Evolutionary conservation across 2,329 filamentous ascomycete genomes (phyloP).

Genomic region (Lachnellula subtilissima): DNA sequence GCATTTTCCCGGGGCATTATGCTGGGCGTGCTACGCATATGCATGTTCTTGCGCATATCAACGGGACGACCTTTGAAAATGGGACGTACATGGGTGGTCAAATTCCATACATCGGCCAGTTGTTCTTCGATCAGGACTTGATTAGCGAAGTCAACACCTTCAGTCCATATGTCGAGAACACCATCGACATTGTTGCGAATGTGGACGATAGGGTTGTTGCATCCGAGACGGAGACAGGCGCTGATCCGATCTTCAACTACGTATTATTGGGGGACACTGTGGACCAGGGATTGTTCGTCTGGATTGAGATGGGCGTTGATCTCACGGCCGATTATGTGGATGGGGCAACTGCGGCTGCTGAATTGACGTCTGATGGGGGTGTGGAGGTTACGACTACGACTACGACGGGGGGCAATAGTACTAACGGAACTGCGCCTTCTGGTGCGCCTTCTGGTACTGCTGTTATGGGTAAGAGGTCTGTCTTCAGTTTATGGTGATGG

Average conservation of each 20-base stretch:
- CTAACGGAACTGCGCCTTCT: no score
- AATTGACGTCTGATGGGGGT: not conserved
- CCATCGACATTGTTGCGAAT: constrained; percentile 43
- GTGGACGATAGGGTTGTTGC: constrained; percentile 43
- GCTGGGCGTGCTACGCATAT: constrained; percentile 42
- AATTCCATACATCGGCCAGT: constrained; percentile 57
- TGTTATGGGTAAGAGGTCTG: no score
- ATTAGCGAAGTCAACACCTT: constrained; percentile 45
- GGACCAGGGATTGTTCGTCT: constrained; percentile 48
- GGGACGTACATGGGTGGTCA: constrained; percentile 45
- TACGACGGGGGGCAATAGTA: no score
- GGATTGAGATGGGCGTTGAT: constrained; percentile 44
- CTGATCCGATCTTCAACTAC: constrained; percentile 53
- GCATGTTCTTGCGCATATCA: constrained; percentile 43
- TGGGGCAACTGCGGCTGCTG: not conserved
- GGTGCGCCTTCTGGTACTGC: no score
- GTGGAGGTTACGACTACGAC: not conserved
- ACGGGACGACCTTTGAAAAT: constrained; percentile 35
- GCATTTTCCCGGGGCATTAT: constrained; percentile 44
- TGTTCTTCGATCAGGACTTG: constrained; percentile 60
- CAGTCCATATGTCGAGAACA: constrained; percentile 44
- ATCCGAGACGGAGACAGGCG: constrained; percentile 39
- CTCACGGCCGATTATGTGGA: not conserved
- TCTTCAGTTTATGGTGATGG: no score
- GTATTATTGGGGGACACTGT: constrained; percentile 49